Conservation (phyloP, 2,329 filamentous ascomycete species). For the Emericellopsis cladophorae region DNA sequence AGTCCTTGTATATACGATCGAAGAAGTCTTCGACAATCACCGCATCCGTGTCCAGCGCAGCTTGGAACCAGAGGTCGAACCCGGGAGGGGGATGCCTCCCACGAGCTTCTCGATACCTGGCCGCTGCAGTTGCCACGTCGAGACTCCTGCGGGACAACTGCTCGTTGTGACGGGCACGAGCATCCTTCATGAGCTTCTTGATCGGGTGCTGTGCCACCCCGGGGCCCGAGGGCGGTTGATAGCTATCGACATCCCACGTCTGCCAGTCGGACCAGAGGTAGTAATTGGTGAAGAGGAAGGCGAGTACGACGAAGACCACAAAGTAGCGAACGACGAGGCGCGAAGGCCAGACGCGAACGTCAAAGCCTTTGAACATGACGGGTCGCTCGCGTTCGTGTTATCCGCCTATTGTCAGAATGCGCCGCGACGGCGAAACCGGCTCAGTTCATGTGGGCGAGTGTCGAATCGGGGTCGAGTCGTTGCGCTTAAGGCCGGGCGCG, state of each 20-base stretch:
- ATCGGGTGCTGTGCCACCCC: slow-evolving; percentile 30
- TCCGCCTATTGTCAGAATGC: no score
- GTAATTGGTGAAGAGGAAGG: slow-evolving; percentile 14
- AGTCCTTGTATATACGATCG: slow-evolving; percentile 50
- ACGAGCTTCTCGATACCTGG: slow-evolving; percentile 40
- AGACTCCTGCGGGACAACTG: slow-evolving; percentile 30
- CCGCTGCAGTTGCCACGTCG: slow-evolving; percentile 36
- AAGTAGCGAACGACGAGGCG: slow-evolving; percentile 5
- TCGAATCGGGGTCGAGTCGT: no score
- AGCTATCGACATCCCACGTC: slow-evolving; percentile 10
- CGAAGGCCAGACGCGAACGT: slow-evolving; percentile 2
- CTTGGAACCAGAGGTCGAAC: slow-evolving; percentile 48
- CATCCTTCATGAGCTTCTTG: slow-evolving; percentile 31
- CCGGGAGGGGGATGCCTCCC: slow-evolving; percentile 50
- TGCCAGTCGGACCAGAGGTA: slow-evolving; percentile 14
- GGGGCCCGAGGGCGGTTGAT: slow-evolving; percentile 8
- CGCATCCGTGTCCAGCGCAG: slow-evolving; percentile 36
- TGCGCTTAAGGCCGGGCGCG: no score
- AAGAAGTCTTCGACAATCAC: slow-evolving; percentile 51
- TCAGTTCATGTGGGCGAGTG: no score
- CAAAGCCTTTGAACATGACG: neutral
- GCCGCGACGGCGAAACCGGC: no score
- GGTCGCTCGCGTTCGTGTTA: neutral
- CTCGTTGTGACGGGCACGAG: slow-evolving; percentile 26
- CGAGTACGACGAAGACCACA: slow-evolving; percentile 8